A percentile compares a stretch with the other conserved stretches of the same genome.
Conservation (phyloP, 805 yeast species). For the Torulaspora delbrueckii region DNA sequence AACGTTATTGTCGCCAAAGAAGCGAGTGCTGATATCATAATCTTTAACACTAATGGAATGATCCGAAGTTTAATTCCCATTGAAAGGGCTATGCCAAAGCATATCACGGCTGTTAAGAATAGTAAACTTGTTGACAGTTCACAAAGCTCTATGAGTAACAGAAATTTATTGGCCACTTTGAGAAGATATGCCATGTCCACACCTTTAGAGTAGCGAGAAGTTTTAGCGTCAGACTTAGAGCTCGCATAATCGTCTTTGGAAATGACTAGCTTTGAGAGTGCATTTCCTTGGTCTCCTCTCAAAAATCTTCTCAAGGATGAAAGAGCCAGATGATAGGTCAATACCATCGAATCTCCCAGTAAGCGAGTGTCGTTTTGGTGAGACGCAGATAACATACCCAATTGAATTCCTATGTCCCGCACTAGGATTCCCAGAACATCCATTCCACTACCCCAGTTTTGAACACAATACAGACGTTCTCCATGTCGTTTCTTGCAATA, state of each 20-base stretch:
- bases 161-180: constrained; percentile 14
- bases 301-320: constrained; percentile 20
- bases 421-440: constrained; percentile 27
- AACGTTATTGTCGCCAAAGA: constrained; percentile 13
- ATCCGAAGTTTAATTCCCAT: constrained; percentile 9
- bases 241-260: constrained; percentile 5
- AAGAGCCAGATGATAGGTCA: constrained; percentile 24
- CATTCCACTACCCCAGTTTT: constrained; percentile 22
- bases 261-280: constrained; percentile 17
- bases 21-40: constrained; percentile 5
- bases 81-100: constrained; percentile 14
- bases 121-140: constrained; percentile 14
- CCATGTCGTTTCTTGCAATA: constrained; percentile 24
- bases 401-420: constrained; percentile 31
- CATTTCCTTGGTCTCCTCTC: constrained; percentile 18
- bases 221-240: constrained; percentile 1
- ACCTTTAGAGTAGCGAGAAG: constrained; percentile 14
- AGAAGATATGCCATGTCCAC: constrained; percentile 16
- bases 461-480: constrained; percentile 20
- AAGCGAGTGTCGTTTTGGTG: constrained; percentile 18
- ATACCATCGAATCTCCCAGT: constrained; percentile 27
- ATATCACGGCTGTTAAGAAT: constrained; percentile 7
- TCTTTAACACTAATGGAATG: constrained; percentile 11
- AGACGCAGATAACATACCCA: constrained; percentile 22
- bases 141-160: constrained; percentile 9